A percentile compares a stretch with the other conserved stretches of the same genome.
Evolutionary conservation across 371 early-diverging fungal genomes (phyloP).

Genomic region (Polyrhizophydium stewartii): DNA sequence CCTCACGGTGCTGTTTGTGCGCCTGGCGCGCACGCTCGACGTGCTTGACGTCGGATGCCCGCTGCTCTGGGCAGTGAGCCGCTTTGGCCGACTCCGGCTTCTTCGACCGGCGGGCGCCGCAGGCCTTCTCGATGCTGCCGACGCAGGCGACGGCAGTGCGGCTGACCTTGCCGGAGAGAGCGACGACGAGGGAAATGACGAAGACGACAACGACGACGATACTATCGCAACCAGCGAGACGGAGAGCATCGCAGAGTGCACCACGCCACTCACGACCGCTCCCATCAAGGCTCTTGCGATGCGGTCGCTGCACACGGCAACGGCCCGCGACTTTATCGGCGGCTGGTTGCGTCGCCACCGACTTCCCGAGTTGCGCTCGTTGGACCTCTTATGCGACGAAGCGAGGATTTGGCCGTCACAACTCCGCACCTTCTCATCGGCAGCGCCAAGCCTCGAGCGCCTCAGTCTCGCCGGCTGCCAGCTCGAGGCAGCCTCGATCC

Average conservation of each 20-base stretch:
- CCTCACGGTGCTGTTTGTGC: constrained; percentile 2
- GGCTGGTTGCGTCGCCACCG: neutral
- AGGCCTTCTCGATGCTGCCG: constrained; percentile 5
- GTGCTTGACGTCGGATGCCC: constrained; percentile 15
- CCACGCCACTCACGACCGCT: neutral
- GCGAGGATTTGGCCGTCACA: no score
- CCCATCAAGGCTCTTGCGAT: neutral
- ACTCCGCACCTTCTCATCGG: no score
- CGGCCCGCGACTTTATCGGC: neutral
- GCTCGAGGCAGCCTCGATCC: no score
- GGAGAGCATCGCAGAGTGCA: neutral
- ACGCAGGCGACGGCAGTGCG: neutral
- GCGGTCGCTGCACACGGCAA: neutral
- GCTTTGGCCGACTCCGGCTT: neutral
- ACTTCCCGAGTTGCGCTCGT: neutral
- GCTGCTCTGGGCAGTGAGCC: constrained; percentile 9
- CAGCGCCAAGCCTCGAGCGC: no score
- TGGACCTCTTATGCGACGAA: no score
- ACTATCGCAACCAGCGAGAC: neutral
- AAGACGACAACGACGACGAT: neutral
- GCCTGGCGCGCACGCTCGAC: neutral
- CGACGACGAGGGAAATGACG: neutral
- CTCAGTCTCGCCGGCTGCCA: no score
- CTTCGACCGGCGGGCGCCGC: neutral
- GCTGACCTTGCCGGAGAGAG: neutral